Base-by-base conservation (phyloP, 208 protist genomes). In the Herpetomonas muscarum region DNA sequence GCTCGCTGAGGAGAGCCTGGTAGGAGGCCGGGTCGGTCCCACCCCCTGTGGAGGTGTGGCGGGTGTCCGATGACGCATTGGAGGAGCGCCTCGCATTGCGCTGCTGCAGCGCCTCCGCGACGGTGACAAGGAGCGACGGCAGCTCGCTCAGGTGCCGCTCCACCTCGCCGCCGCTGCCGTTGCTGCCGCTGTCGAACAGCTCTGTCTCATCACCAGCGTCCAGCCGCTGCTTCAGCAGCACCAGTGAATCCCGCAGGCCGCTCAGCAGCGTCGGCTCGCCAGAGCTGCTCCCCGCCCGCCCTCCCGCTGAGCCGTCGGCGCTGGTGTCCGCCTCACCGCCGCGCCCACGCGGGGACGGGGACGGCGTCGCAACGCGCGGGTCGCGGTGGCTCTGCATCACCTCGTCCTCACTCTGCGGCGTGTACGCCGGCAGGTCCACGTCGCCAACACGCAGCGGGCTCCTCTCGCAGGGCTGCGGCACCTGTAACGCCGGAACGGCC, bases 41-140 rank as follows among this genome's bases (percentile, higher is more conserved):
- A 13, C 10, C n/a, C 19, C 15, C 15, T 19, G 41, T 19, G 31
- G 56, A 62, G 15, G 42, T 30, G 25, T 68, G 52, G 32, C 64
- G 49, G 15, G 41, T 46, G 41, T 19, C 15, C 4, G 41, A 46
- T 5, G 41, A 22, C 41, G 41, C 7, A 19, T 9, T 9, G 19
- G 41, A 22, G 15, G 41, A 24, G 41, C 22, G 41, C 6, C 65
- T 60, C 46, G 53, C 70, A 31, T 66, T 56, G 13, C 50, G 58
- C 59, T 54, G 64, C 44, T 86, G 76, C 50, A 82, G 55, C 51
- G 71, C 62, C 15, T 58, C 72, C 36, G 69, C 75, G 12, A 82
- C 67, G 22, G 55, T 55, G 32, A 39, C 66, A 19, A 78, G 66
- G 10, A 82, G 55, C 12, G 49, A 22, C 3, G 70, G 42, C 9